Percentiles rank a stretch among this genome's conserved stretches.
Evolutionary conservation across 805 yeast genomes (phyloP).

Genomic region (Wickerhamia fluorescens): DNA sequence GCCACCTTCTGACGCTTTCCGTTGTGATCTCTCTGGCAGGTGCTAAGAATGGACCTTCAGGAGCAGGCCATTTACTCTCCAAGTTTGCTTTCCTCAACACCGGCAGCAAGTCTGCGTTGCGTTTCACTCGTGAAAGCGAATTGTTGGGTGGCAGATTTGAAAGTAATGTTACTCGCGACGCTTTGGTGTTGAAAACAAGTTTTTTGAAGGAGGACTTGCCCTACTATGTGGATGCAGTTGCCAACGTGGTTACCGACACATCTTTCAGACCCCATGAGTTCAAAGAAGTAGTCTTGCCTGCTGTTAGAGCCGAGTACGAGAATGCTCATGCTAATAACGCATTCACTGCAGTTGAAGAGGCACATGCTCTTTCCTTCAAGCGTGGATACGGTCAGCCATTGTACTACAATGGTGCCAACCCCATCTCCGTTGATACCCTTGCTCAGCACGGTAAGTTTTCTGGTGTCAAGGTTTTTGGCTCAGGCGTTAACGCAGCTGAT

Average conservation of each 20-base stretch:
- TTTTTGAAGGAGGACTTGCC: slow-evolving; percentile 88
- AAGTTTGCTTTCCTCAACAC: slow-evolving; percentile 83
- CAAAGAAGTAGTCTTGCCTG: slow-evolving; percentile 74
- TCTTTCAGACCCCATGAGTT: slow-evolving; percentile 79
- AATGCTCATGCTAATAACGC: slow-evolving; percentile 45
- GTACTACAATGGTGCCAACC: slow-evolving; percentile 59
- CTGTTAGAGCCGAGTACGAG: slow-evolving; percentile 58
- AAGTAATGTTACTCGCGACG: slow-evolving; percentile 73
- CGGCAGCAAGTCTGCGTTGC: slow-evolving; percentile 73
- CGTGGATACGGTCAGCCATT: slow-evolving; percentile 82
- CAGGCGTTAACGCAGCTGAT: slow-evolving; percentile 69
- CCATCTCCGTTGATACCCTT: slow-evolving; percentile 55
- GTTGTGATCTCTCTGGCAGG: slow-evolving; percentile 81
- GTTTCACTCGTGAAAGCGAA: slow-evolving; percentile 92
- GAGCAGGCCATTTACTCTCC: slow-evolving; percentile 79
- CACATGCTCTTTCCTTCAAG: slow-evolving; percentile 79
- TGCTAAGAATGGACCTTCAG: slow-evolving; percentile 66
- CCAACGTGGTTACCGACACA: slow-evolving; percentile 63
- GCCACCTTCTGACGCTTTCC: slow-evolving; percentile 66
- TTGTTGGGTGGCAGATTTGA: slow-evolving; percentile 79
- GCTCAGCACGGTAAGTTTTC: slow-evolving; percentile 56
- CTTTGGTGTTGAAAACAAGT: slow-evolving; percentile 68
- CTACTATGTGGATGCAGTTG: slow-evolving; percentile 80
- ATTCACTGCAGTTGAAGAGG: slow-evolving; percentile 64
- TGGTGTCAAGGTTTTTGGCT: slow-evolving; percentile 64